Evolutionary conservation across 768 basidiomycete species (phyloP).

Genomic region (Gloeostereum incarnatum): DNA sequence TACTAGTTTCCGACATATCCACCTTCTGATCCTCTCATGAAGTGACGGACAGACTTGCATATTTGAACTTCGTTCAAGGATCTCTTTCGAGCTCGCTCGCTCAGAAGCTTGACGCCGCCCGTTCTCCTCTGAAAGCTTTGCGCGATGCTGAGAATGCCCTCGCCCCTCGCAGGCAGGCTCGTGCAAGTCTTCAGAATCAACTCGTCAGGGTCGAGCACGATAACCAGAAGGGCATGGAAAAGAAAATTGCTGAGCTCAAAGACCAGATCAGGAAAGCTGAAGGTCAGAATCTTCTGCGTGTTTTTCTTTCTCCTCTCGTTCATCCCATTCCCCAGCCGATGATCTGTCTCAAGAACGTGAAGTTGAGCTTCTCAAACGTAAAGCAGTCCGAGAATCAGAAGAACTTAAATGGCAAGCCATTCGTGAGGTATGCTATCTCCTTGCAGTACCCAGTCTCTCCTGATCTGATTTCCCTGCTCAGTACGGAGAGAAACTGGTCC

Average conservation of each 20-base stretch:
- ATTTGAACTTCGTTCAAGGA: constrained; percentile 71
- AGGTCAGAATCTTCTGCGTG: too few relatives aligned
- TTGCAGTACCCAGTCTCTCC: too few relatives aligned
- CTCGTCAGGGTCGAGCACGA: constrained; percentile 59
- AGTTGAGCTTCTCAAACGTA: constrained; percentile 63
- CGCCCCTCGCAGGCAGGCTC: constrained; percentile 52
- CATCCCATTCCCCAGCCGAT: too few relatives aligned
- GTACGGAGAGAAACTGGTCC: constrained; percentile 76
- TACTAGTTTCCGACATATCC: constrained; percentile 2
- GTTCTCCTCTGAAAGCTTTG: constrained; percentile 59
- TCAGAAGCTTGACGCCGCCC: constrained; percentile 50
- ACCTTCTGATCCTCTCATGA: neutral
- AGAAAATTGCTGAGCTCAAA: constrained; percentile 59
- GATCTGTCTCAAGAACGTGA: constrained; percentile 64
- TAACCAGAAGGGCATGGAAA: constrained; percentile 54
- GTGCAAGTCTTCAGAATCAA: constrained; percentile 47
- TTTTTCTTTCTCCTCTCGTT: too few relatives aligned
- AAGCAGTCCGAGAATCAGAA: constrained; percentile 70
- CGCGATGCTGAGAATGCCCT: constrained; percentile 61
- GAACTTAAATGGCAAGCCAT: constrained; percentile 72
- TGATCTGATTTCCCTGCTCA: constrained; percentile 17
- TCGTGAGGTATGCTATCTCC: constrained; percentile 46
- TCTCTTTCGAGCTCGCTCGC: constrained; percentile 55
- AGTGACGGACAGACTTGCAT: constrained; percentile 80
- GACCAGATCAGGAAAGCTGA: constrained; percentile 61